Conservation (phyloP, 305 asterid genomes). For the Solanum hybrid region DNA sequence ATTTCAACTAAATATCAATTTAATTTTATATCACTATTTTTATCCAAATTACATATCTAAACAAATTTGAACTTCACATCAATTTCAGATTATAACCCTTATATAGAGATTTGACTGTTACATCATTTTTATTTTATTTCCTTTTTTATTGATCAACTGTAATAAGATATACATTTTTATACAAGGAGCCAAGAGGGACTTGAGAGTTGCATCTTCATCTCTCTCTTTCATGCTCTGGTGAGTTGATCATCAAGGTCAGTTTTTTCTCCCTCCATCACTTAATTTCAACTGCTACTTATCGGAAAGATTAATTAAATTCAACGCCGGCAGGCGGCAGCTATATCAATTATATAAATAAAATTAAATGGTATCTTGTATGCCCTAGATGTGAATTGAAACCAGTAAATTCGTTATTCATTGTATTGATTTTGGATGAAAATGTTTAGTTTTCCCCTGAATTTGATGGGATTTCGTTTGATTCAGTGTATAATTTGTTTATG, state of each 20-base stretch:
- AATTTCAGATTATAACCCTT: not conserved
- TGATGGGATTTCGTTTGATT: not conserved
- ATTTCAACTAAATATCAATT: not conserved
- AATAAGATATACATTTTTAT: not conserved
- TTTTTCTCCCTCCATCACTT: not conserved
- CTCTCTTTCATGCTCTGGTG: not conserved
- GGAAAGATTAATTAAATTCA: not conserved
- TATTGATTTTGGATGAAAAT: not conserved
- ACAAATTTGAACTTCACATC: not conserved
- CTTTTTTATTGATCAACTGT: not conserved
- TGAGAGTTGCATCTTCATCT: not conserved
- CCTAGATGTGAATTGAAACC: not conserved
- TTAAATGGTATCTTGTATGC: not conserved
- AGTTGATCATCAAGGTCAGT: constrained; percentile 8
- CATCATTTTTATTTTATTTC: not conserved
- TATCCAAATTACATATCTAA: too few relatives aligned
- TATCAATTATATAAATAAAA: not conserved
- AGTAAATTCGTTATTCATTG: not conserved
- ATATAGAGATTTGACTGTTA: not conserved
- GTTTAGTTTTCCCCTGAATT: not conserved
- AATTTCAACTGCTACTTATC: not conserved
- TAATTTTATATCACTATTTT: not conserved
- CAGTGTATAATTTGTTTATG: not conserved
- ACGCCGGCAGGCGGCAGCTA: not conserved
- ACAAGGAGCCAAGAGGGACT: not conserved